Evolutionary conservation across 768 basidiomycete species (phyloP), one percentile per base, ranked within the genome.

Genomic region (Gloeopeniophorella convolvens): DNA sequence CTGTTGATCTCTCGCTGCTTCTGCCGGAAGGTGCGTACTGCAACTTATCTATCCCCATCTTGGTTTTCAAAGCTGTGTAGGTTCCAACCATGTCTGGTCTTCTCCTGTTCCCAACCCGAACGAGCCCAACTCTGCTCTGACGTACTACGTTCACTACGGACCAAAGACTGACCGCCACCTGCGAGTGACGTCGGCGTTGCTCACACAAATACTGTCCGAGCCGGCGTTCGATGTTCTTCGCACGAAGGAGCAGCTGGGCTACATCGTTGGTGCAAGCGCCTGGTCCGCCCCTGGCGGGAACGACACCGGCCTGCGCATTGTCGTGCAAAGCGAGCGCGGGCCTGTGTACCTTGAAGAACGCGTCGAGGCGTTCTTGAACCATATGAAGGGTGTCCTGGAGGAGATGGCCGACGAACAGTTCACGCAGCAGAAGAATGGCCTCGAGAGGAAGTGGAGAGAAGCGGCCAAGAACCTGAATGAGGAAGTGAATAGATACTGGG

Each of bases 161-260:
- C 73, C 81, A 32, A 63, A 81, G 27, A 70, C 71, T 6, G 80
- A 93, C 62, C 75, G 79, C 39, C 73, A 65, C 16, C 68, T 79
- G 10, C 82, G 93, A 3, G 82, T 88, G 21, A 73, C 74, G 1
- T 74, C 83, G 20, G 69, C 80, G 2, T 74, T 99, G 12, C 79
- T 97, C 20, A 75, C 76, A 0, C 90, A 94, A 59, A 86, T 98
- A 49, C 73, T 94, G 31, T 72, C 77, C n/a, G 96, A 99, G 60
- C 95, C 94, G 1, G 79, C 87, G 9, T 99, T 98, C 68, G 83
- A 95, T 63, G 71, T 83, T 20, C 77, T 99, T 26, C 83, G 96
- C 24, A 97, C 94, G 3, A 83, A 90, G 63, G 91, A 98, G 63
- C 96, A 99, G 66, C 75, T 99, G 1, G 96, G 96, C 5, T 99